phyloP scores from a whole-genome alignment of 1,139 yeast species.

The Zygosaccharomyces pseudobailii region DNA sequence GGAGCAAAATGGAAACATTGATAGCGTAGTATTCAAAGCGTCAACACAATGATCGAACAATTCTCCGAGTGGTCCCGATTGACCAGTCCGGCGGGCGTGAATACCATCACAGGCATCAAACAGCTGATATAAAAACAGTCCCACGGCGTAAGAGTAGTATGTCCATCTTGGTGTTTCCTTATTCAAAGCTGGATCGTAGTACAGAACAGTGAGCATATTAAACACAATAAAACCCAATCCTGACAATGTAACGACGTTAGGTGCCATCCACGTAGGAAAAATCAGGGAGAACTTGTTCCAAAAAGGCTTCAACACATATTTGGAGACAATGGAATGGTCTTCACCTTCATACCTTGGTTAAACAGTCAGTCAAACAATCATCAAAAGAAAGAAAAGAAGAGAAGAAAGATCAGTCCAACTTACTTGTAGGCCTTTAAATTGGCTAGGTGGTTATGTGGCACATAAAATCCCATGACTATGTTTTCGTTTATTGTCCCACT shows the following conservation, averaged over 20 bases:
- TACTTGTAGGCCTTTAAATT: conserved; percentile 67
- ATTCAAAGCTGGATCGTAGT: conserved; percentile 66
- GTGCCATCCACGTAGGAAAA: conserved; percentile 85
- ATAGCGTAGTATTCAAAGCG: conserved; percentile 83
- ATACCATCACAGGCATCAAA: conserved; percentile 96
- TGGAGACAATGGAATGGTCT: conserved; percentile 76
- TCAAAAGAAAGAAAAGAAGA: not conserved
- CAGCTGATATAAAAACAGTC: conserved; percentile 86
- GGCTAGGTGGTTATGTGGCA: conserved; percentile 54
- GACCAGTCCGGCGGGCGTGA: conserved; percentile 89
- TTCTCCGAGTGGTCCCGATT: conserved; percentile 92
- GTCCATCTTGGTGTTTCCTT: conserved; percentile 72
- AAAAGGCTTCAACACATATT: conserved; percentile 71
- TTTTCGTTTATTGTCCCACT: too few species aligned
- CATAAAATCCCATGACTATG: conserved; percentile 61
- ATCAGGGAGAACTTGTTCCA: conserved; percentile 60
- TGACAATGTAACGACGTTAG: conserved; percentile 74
- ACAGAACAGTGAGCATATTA: conserved; percentile 62
- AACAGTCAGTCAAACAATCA: conserved; percentile 1
- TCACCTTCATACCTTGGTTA: conserved; percentile 53
- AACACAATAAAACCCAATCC: conserved; percentile 69
- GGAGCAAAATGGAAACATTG: conserved; percentile 66
- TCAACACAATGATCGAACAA: conserved; percentile 91
- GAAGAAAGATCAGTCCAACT: conserved; percentile 24
- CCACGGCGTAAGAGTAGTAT: conserved; percentile 73